phyloP scores from a whole-genome alignment of 495 filamentous ascomycete species.

The Aspergillus bridgeri region DNA sequence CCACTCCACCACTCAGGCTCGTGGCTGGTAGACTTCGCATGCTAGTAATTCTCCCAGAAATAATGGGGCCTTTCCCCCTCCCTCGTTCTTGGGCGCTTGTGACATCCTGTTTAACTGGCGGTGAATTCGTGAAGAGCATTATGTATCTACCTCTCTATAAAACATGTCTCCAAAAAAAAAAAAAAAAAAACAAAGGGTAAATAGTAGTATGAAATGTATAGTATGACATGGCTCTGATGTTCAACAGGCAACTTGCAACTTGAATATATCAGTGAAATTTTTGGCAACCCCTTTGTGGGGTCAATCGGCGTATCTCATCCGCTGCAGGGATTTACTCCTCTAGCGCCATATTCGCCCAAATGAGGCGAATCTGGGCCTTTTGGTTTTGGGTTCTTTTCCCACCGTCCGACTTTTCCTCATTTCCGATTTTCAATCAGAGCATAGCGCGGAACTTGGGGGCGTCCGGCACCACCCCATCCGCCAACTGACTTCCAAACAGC shows the following conservation, averaged over 20 bases:
- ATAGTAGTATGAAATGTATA: not conserved
- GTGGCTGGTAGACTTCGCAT: not conserved
- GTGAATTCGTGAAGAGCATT: not conserved
- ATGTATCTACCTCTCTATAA: not conserved
- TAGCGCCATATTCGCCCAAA: not conserved
- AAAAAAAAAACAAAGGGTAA: not conserved
- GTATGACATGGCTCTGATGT: not conserved
- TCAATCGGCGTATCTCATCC: not conserved
- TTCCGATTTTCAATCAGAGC: constrained; percentile 25
- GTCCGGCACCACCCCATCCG: constrained; percentile 36
- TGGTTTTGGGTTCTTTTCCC: not conserved
- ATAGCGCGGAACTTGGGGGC: constrained; percentile 39
- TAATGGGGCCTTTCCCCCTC: not conserved
- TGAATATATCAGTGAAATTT: not conserved
- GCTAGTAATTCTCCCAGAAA: not conserved
- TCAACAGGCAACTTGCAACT: not conserved
- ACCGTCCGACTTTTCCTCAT: not conserved
- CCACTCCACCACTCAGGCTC: not conserved
- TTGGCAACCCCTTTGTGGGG: not conserved
- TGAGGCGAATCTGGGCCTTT: not conserved
- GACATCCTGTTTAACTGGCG: not conserved
- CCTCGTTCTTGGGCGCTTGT: not conserved
- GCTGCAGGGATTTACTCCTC: not conserved
- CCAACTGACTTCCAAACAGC: constrained; percentile 58
- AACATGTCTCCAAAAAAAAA: not conserved